Conservation (phyloP, 2,329 filamentous ascomycete species). For the Ceratocystis diversiconidia region DNA sequence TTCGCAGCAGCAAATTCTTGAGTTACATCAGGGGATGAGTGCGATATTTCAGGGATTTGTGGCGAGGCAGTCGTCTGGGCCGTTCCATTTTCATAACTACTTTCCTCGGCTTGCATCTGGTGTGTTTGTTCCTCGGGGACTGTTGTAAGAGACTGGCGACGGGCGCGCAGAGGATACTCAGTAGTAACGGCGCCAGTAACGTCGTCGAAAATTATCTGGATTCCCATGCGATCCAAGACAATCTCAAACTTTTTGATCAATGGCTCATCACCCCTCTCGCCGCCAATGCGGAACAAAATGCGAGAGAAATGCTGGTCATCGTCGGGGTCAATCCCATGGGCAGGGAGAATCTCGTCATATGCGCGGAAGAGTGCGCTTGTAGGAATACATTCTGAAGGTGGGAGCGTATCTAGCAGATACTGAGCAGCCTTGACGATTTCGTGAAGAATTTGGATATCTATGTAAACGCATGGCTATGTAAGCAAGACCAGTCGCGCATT, state of each 20-base stretch:
- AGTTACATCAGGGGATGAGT: slow-evolving; percentile 15
- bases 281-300: slow-evolving; percentile 66
- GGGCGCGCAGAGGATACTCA: slow-evolving; percentile 13
- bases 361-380: slow-evolving; percentile 68
- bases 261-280: slow-evolving; percentile 40
- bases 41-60: slow-evolving; percentile 13
- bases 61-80: slow-evolving; percentile 14
- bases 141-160: slow-evolving; percentile 15
- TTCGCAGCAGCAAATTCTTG: background rate
- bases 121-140: slow-evolving; percentile 16
- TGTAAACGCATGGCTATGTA: slow-evolving; percentile 17
- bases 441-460: slow-evolving; percentile 68
- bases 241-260: slow-evolving; percentile 57
- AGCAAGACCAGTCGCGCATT: slow-evolving; percentile 7
- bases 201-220: slow-evolving; percentile 48
- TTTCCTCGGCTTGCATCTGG: slow-evolving; percentile 14
- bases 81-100: slow-evolving; percentile 13
- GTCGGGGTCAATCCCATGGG: slow-evolving; percentile 55
- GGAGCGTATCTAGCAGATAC: slow-evolving; percentile 41
- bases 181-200: slow-evolving; percentile 17
- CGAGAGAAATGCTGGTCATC: slow-evolving; percentile 62
- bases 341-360: slow-evolving; percentile 61
- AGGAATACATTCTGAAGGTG: slow-evolving; percentile 49
- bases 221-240: slow-evolving; percentile 54
- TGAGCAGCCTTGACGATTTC: slow-evolving; percentile 62